Evolutionary conservation across 2,329 filamentous ascomycete genomes (phyloP).

Genomic region (Celoporthe dispersa): DNA sequence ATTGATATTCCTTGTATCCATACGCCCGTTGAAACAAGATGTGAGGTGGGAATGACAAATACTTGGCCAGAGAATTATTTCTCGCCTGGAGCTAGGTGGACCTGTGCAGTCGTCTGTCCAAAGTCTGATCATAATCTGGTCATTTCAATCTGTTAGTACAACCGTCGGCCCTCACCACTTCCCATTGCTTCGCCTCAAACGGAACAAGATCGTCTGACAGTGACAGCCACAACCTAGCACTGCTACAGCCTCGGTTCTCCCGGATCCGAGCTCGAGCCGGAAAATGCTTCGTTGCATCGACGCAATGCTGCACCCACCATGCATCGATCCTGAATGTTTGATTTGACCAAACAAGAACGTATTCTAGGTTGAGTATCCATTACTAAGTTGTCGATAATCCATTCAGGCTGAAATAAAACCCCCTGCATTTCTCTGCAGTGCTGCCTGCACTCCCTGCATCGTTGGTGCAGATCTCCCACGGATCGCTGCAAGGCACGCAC

Average conservation of each 20-base stretch:
- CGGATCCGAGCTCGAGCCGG: not conserved
- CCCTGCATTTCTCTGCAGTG: not conserved
- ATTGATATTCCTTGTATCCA: not conserved
- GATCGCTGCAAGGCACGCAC: slow-evolving; percentile 1
- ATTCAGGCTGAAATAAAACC: not conserved
- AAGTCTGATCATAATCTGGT: not conserved
- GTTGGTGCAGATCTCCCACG: not conserved
- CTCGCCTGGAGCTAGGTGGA: not conserved
- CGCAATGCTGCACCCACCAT: not conserved
- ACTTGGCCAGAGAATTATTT: not conserved
- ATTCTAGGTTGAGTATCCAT: too few species aligned
- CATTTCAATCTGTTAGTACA: not conserved
- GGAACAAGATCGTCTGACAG: not conserved
- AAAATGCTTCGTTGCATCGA: not conserved
- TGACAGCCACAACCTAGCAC: not conserved
- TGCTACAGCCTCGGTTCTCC: not conserved
- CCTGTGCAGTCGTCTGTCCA: too few species aligned
- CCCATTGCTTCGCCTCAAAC: not conserved
- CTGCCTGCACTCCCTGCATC: not conserved
- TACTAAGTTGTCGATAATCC: not conserved
- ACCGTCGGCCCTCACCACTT: not conserved
- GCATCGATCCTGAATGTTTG: not conserved
- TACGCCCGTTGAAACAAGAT: not conserved
- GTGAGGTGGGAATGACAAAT: not conserved
- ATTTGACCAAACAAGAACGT: not conserved